Percentiles rank a stretch among this genome's conserved stretches.
Conservation (phyloP, 352 stramenopile genomes). For the Phytophthora colocasiae region DNA sequence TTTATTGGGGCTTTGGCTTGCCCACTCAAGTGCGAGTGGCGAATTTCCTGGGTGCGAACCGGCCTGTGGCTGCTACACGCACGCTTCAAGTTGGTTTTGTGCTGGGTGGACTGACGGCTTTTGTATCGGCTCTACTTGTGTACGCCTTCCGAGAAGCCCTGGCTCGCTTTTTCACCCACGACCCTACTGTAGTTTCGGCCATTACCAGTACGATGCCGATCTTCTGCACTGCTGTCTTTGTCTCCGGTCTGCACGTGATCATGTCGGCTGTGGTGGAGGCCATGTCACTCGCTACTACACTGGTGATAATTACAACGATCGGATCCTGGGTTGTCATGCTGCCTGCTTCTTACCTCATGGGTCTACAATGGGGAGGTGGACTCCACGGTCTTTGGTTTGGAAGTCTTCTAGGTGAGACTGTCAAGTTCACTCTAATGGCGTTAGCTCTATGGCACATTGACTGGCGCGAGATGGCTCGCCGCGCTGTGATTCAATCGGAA, state of each 20-base stretch:
- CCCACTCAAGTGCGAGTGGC: constrained; percentile 79
- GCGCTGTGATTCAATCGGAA: constrained; percentile 72
- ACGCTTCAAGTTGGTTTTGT: constrained; percentile 73
- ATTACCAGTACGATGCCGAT: constrained; percentile 70
- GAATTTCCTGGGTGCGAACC: constrained; percentile 80
- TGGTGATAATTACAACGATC: constrained; percentile 73
- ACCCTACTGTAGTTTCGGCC: constrained; percentile 51
- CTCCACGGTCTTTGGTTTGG: constrained; percentile 80
- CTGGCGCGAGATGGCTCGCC: constrained; percentile 72
- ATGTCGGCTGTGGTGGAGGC: constrained; percentile 79
- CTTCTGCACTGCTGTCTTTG: constrained; percentile 76
- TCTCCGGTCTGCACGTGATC: constrained; percentile 83
- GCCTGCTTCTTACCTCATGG: constrained; percentile 64
- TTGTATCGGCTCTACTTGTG: constrained; percentile 58
- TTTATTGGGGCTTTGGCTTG: constrained; percentile 88
- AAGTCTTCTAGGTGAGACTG: constrained; percentile 69
- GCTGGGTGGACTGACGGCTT: constrained; percentile 60
- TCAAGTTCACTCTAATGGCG: constrained; percentile 78
- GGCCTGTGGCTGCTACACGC: constrained; percentile 58
- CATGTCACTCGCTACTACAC: constrained; percentile 77
- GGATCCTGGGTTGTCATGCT: constrained; percentile 81
- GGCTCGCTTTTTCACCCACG: constrained; percentile 73
- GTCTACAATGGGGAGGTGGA: constrained; percentile 54
- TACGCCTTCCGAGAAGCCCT: constrained; percentile 59
- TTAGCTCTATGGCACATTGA: constrained; percentile 66